Evolutionary conservation across 106 monocot species (phyloP).

Genomic region (Dendrobium officinale): DNA sequence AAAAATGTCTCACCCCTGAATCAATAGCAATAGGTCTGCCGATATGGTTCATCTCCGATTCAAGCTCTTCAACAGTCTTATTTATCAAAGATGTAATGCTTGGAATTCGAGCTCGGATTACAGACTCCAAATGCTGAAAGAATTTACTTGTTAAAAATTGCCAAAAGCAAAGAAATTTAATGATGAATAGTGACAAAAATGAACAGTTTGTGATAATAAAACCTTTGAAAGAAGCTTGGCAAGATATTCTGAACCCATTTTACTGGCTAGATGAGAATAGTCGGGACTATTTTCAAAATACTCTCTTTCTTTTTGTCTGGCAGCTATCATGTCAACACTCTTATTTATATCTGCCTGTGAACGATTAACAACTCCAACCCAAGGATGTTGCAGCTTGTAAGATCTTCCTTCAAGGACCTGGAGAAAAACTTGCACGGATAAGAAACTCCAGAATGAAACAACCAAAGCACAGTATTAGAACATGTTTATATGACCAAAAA

Average conservation of each 20-base stretch:
- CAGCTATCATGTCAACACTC: slow-evolving; percentile 94
- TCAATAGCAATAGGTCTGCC: slow-evolving; percentile 94
- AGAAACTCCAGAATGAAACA: neutral
- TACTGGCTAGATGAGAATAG: slow-evolving; percentile 88
- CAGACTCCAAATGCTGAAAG: slow-evolving; percentile 83
- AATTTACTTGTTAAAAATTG: neutral
- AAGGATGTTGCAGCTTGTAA: slow-evolving; percentile 90
- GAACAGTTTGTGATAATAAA: slow-evolving; percentile 1
- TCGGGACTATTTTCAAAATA: slow-evolving; percentile 91
- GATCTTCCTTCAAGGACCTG: slow-evolving; percentile 94
- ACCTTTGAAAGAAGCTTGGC: slow-evolving; percentile 94
- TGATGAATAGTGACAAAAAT: neutral
- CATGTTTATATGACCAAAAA: neutral
- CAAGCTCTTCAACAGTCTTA: slow-evolving; percentile 90
- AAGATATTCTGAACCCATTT: slow-evolving; percentile 98
- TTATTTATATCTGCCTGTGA: slow-evolving; percentile 99
- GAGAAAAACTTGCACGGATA: neutral
- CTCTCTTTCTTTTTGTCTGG: slow-evolving; percentile 85
- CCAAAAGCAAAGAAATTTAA: neutral
- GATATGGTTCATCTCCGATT: slow-evolving; percentile 79
- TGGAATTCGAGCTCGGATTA: slow-evolving; percentile 80
- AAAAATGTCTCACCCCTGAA: slow-evolving; percentile 58
- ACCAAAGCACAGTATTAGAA: neutral
- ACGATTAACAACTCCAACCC: slow-evolving; percentile 98
- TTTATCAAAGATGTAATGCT: slow-evolving; percentile 91